Conservation (phyloP, 176 grass and related monocot genomes). For the Phoenix roebelenii region DNA sequence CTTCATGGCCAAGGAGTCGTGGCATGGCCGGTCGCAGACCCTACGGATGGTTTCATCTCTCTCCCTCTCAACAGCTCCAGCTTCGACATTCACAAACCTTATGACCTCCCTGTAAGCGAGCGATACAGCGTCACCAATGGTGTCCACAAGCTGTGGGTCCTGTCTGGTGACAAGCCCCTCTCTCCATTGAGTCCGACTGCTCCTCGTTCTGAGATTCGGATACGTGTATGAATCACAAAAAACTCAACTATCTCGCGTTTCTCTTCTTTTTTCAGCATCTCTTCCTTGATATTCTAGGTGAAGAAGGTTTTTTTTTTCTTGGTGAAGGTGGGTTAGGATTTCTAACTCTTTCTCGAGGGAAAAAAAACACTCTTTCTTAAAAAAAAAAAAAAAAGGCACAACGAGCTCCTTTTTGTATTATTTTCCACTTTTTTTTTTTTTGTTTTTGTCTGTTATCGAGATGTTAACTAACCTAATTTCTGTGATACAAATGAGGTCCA, state of each 20-base stretch:
- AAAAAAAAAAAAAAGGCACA: no score
- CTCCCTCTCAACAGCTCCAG: slow-evolving; percentile 16
- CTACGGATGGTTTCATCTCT: slow-evolving; percentile 29
- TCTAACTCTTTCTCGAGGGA: background rate
- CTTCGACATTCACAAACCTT: slow-evolving; percentile 27
- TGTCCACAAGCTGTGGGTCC: slow-evolving; percentile 36
- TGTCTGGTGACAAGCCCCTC: background rate
- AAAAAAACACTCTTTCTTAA: no score
- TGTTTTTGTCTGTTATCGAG: no score
- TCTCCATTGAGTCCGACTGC: background rate
- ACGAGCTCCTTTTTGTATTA: no score
- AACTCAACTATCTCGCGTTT: background rate
- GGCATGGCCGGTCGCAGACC: background rate
- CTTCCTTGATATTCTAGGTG: no score
- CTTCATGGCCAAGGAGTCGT: background rate
- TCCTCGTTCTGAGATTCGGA: slow-evolving; percentile 30
- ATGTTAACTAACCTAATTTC: no score
- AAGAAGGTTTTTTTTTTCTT: background rate
- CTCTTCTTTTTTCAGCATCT: no score
- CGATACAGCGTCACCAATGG: background rate
- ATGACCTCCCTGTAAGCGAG: background rate
- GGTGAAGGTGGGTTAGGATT: background rate
- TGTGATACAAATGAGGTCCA: no score
- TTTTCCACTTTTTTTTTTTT: no score
- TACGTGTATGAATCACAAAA: slow-evolving; percentile 6